Percentiles rank a stretch among this genome's conserved stretches.
Evolutionary conservation across 2,329 filamentous ascomycete species (phyloP).

Genomic region (Chaetothyriales sp.): DNA sequence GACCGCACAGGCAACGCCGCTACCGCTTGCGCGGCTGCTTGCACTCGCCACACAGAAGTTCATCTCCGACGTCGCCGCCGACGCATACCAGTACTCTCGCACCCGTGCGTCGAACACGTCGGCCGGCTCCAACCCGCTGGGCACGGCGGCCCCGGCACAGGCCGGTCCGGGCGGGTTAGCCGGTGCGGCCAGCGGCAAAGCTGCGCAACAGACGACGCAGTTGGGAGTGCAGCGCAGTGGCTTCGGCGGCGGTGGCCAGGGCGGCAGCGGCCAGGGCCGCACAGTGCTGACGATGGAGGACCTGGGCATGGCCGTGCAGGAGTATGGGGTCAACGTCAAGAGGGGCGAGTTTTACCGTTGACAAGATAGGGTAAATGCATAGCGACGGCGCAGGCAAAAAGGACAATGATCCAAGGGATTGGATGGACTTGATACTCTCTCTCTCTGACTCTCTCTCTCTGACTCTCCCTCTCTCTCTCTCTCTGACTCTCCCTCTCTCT

Average conservation of each 20-base stretch:
- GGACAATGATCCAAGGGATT: not conserved
- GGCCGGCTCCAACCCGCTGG: slow-evolving; percentile 82
- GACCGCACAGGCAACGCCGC: slow-evolving; percentile 63
- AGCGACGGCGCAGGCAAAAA: not conserved
- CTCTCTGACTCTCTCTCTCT: too few species aligned
- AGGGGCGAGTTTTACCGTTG: slow-evolving; percentile 91
- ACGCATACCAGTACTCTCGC: slow-evolving; percentile 93
- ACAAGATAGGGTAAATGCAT: slow-evolving; percentile 12
- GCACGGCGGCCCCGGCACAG: slow-evolving; percentile 46
- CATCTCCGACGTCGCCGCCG: slow-evolving; percentile 90
- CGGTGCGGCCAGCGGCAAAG: slow-evolving; percentile 14
- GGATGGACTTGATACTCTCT: not conserved
- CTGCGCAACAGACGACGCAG: slow-evolving; percentile 38
- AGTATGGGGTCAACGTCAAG: slow-evolving; percentile 97
- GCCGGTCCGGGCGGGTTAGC: slow-evolving; percentile 36
- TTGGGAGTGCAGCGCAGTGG: slow-evolving; percentile 64
- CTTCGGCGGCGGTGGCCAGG: slow-evolving; percentile 77
- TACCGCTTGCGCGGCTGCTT: slow-evolving; percentile 78
- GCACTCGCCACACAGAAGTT: slow-evolving; percentile 98
- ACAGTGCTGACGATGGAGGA: slow-evolving; percentile 98
- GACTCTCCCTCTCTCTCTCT: too few species aligned
- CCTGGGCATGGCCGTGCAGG: slow-evolving; percentile 89
- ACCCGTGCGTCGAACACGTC: slow-evolving; percentile 84
- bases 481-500: too few species aligned
- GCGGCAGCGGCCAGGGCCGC: slow-evolving; percentile 66